Evolutionary conservation across 805 yeast species (phyloP).

Genomic region (Sugiyamaella mastotermitis): DNA sequence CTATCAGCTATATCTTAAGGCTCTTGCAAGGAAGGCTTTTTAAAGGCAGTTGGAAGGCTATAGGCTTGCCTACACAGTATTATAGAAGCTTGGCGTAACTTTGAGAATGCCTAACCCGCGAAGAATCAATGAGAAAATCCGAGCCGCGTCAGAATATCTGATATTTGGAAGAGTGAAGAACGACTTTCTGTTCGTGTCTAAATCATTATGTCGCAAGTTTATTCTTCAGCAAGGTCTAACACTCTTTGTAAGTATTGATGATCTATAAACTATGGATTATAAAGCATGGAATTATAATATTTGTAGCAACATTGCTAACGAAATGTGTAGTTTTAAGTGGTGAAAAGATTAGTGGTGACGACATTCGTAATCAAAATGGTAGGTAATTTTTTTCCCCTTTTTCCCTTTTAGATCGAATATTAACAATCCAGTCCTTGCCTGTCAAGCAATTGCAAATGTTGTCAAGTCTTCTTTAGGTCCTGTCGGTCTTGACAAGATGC

Average conservation of each 20-base stretch:
- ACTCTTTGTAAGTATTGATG: conserved; percentile 53
- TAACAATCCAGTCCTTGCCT: conserved; percentile 56
- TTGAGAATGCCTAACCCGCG: too few relatives aligned
- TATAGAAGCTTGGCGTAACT: too few relatives aligned
- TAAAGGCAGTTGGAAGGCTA: too few relatives aligned
- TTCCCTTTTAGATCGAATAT: not conserved
- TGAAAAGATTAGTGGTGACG: conserved; percentile 93
- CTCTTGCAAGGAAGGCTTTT: too few relatives aligned
- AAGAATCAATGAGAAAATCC: too few relatives aligned
- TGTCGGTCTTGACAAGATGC: conserved; percentile 96
- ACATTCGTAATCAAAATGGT: conserved; percentile 89
- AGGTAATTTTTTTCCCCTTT: conserved; percentile 5
- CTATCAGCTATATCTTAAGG: too few relatives aligned
- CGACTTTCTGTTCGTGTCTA: too few relatives aligned
- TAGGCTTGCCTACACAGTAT: too few relatives aligned
- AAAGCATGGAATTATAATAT: not conserved
- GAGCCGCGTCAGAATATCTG: too few relatives aligned
- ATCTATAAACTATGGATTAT: too few relatives aligned
- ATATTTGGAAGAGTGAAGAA: too few relatives aligned
- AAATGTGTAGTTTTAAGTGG: conserved; percentile 70
- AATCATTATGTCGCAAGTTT: conserved; percentile 63
- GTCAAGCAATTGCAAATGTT: conserved; percentile 76
- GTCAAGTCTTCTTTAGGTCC: conserved; percentile 95
- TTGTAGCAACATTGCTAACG: conserved; percentile 12
- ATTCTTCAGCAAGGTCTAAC: conserved; percentile 78